Evolutionary conservation across 2,329 filamentous ascomycete species (phyloP), one percentile per base, ranked within the genome.

Genomic region (Colletotrichum sojae): DNA sequence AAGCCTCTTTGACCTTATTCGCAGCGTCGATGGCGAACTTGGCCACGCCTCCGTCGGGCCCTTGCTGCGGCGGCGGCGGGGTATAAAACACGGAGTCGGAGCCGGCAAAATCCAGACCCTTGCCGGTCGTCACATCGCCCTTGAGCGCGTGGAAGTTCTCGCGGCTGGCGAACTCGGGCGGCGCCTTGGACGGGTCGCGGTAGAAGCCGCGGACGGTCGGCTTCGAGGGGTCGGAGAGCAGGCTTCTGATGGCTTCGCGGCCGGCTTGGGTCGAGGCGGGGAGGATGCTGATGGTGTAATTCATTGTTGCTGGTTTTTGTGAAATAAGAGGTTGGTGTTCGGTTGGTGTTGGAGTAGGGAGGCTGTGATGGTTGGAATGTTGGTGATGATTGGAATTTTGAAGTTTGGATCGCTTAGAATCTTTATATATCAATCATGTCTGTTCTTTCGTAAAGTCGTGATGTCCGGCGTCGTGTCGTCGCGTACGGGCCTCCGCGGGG

Each of bases 221-320:
- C 3, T 73, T 69, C 5, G 10, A 63, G 1, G 71, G 49, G 5
- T 74, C 72, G 6, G 49, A 49, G 1, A 80, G 69, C 3, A 80
- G 73, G 6, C 31, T 25, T 0, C 75, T 73, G 20, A 80, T 76
- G 0, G 78, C 75, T 16, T 75, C 75, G 20, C 69, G 67, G 10
- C 77, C 78, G 22, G 73, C 76, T 45, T 76, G 72, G 6, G 77
- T 77, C 3, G 78, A 79, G 12, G 78, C 78, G 10, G 78, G 78
- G 0, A 80, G 25, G 18, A 80, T 56, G 5, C 75, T 78, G 65
- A 79, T 72, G 27, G 74, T 73, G n/a, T 31, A 39, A 56, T 73
- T 10, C 62, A 65, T 36, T 36, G 2, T 10, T 36, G 9, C 9
- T 25, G 31, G 31, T 12, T 36, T 31, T 31, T 3, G 8, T 36